These are phyloP conservation scores for Botrytis fragariae DNA, from an alignment of 2,329 filamentous ascomycete genomes.

Conservation along the genomic window DNA sequence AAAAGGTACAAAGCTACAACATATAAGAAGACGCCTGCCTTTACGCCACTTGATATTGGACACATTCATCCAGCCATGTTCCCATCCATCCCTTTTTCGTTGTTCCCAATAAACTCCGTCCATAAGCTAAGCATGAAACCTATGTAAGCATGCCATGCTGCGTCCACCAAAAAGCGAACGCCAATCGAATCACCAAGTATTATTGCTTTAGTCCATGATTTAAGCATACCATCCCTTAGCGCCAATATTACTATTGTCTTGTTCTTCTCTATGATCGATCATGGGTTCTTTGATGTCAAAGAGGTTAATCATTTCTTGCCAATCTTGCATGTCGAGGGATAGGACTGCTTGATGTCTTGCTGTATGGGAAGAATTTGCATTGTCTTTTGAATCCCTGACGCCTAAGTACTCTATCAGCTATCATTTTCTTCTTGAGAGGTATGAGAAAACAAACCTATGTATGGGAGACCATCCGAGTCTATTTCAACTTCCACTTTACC, in stretches of 20 bases:
- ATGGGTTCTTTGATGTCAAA: constrained; percentile 77
- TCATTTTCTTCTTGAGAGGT: constrained; percentile 35
- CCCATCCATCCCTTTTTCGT: not conserved
- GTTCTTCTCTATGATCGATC: constrained; percentile 75
- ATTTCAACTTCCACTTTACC: constrained; percentile 71
- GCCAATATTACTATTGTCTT: constrained; percentile 30
- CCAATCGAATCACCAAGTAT: not conserved
- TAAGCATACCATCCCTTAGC: constrained; percentile 38
- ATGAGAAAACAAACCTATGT: constrained; percentile 62
- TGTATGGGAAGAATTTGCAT: constrained; percentile 8
- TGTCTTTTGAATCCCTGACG: constrained; percentile 17
- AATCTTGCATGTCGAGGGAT: constrained; percentile 80
- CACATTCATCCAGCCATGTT: not conserved
- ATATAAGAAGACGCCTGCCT: not conserved
- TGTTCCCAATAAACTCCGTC: not conserved
- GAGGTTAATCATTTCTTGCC: constrained; percentile 72
- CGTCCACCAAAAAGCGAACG: not conserved
- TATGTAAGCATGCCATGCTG: not conserved
- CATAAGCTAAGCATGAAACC: not conserved
- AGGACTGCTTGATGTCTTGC: constrained; percentile 82
- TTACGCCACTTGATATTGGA: constrained; percentile 2
- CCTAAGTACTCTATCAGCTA: constrained; percentile 22
- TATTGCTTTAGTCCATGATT: not conserved
- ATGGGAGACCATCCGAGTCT: constrained; percentile 73
- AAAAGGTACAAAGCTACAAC: not conserved